These are phyloP conservation scores for Annulohypoxylon nitens DNA, from an alignment of 495 filamentous ascomycete genomes.

Conservation along the genomic window DNA sequence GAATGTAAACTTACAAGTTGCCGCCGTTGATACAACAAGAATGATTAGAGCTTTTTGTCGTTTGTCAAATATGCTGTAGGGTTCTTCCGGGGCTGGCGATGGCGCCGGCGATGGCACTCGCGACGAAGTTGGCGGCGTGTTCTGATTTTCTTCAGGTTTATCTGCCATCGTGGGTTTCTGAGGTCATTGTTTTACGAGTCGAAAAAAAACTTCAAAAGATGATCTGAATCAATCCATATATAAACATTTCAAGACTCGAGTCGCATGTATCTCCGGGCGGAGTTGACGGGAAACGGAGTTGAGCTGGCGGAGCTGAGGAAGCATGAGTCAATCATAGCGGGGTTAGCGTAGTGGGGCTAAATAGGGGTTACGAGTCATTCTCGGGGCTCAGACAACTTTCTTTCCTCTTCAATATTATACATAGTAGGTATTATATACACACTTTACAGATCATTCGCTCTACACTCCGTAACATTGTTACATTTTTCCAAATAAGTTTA, in stretches of 20 bases:
- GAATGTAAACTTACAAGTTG: constrained; percentile 56
- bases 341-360: constrained; percentile 1
- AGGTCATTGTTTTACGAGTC: constrained; percentile 1
- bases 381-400: too few relatives aligned
- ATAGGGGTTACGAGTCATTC: too few relatives aligned
- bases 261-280: background rate
- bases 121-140: constrained; percentile 12
- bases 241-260: background rate
- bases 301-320: constrained; percentile 2
- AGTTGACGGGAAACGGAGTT: background rate
- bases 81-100: constrained; percentile 39
- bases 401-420: too few relatives aligned
- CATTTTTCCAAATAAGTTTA: too few relatives aligned
- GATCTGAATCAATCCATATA: background rate
- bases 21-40: constrained; percentile 61
- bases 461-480: too few relatives aligned
- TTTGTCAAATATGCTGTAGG: constrained; percentile 63
- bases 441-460: too few relatives aligned
- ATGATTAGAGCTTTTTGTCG: constrained; percentile 63
- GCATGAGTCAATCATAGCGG: background rate
- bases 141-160: background rate
- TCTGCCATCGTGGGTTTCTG: constrained; percentile 17
- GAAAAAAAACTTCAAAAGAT: background rate
- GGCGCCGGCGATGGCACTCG: constrained; percentile 8
- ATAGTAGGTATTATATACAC: too few relatives aligned